Base-by-base conservation (phyloP, 2,329 filamentous ascomycete species). In the Ceratocystis harringtonii region DNA sequence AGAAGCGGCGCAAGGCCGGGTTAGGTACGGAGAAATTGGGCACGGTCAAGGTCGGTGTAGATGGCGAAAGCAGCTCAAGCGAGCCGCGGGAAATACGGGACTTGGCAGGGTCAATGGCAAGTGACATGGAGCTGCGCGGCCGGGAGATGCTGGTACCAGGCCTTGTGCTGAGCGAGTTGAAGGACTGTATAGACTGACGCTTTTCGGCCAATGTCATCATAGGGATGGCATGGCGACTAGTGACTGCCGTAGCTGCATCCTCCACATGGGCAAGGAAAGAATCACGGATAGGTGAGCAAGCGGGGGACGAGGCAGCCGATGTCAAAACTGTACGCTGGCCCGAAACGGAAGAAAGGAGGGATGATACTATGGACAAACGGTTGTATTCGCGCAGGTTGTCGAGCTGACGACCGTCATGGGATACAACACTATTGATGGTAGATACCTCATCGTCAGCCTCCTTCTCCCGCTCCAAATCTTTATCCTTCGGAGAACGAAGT, bases 301-400 rank as follows among this genome's bases (percentile, higher is more conserved):
- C 76, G 1, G 82, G 81, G 0, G 84, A 85, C 0, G 83, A 84
- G 36, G 76, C 78, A 19, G 79, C 78, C 0, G 84, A 85, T 1
- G 83, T 85, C 6, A 84, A 71, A 30, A 83, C 74, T 2, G 84
- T 86, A 66, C 81, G 77, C 70, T 85, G 82, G 5, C 81, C 81
- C 1, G 65, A 66, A 12, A 61, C 63, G 0, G 65, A 84, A 1
- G 84, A 86, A 44, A 84, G 15, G 2, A 66, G 45, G 4, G 82
- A 84, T 1, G 84, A 86, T 48, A 84, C 76, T 68, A 78, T 81
- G 0, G 84, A 86, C 3, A 84, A 76, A 5, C 84, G 79, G 68
- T 84, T 79, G 70, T 78, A 82, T 58, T 85, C 81, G 32, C 82
- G 77, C 28, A 86, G 73, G 63, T 72, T 81, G 15, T 87, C 83